Base-by-base conservation (phyloP, 2,329 filamentous ascomycete genomes). In the Epichloe festucae region DNA sequence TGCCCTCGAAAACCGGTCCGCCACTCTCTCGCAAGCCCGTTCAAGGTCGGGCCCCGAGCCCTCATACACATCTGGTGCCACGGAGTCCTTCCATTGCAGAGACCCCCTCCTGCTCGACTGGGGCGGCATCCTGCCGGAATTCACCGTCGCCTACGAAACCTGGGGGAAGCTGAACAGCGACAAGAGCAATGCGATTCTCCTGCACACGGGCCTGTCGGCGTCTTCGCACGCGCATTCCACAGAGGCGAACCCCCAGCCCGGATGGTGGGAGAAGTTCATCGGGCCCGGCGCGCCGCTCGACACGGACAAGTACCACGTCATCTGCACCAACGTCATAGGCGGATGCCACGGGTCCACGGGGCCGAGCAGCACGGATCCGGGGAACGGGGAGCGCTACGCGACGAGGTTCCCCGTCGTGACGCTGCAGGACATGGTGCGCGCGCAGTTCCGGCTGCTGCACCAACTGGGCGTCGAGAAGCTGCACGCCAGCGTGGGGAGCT, bases 201-300 rank as follows among this genome's bases (percentile, higher is more conserved):
- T 98, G 2, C 89, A 97, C 65, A 98, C 93, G 0, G 93, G 93
- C 8, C 76, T 98, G 5, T 96, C 90, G 0, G 93, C 93, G n/a
- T 96, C 90, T 6, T 97, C 90, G 52, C 93, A 98, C 70, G 93
- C 93, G 2, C 90, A 90, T 63, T 96, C 89, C 53, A 97, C 91
- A n/a, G 76, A 79, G 49, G 73, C 75, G 10, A 98, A 98, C 66
- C 87, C 0, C 0, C 86, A 90, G 65, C 85, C 89, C 0, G 93
- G 93, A 3, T 98, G 93, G 93, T 98, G 93, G 93, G 93, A 98
- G 70, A 91, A 86, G 67, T 98, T 98, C 66, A 97, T 98, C 62
- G 93, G 93, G 0, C 86, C 90, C 0, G 89, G 87, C 0, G 77
- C 78, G 19, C 86, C 89, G 11, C 71, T 98, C 10, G 89, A 98